Conservation (phyloP, 345 rosid genomes). For the Melaleuca alternifolia region DNA sequence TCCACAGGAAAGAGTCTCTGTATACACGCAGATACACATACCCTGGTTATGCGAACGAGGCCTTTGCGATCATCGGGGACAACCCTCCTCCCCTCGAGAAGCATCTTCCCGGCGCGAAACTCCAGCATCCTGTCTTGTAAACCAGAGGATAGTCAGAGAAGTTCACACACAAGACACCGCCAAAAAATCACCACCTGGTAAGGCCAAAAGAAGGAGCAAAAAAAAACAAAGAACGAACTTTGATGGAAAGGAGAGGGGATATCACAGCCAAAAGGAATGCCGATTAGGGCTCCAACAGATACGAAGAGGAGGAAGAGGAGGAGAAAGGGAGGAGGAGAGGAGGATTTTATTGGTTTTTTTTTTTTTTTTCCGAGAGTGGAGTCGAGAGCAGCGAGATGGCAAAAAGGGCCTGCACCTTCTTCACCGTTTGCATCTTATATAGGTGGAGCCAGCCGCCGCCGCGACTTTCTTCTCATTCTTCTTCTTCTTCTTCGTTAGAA, state of each 20-base stretch:
- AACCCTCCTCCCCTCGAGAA: slow-evolving; percentile 66
- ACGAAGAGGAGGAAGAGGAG: no score
- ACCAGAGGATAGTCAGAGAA: background rate
- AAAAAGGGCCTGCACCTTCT: background rate
- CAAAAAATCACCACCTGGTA: background rate
- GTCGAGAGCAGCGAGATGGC: background rate
- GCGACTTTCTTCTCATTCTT: background rate
- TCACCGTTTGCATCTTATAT: background rate
- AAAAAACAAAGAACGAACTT: background rate
- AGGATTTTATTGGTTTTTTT: background rate
- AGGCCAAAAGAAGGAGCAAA: background rate
- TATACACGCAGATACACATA: slow-evolving; percentile 2
- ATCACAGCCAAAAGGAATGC: background rate
- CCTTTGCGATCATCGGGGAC: slow-evolving; percentile 88
- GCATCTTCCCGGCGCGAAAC: slow-evolving; percentile 98
- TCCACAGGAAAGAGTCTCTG: background rate
- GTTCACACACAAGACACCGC: background rate
- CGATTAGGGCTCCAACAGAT: background rate
- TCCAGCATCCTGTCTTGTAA: slow-evolving; percentile 51
- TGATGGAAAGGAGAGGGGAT: background rate
- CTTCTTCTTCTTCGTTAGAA: background rate
- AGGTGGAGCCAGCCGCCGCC: background rate
- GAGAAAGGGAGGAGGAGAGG: no score
- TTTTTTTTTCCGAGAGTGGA: background rate
- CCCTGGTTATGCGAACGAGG: slow-evolving; percentile 74